Base-by-base conservation (phyloP, 2,329 filamentous ascomycete species). In the Penicillium sp. region DNA sequence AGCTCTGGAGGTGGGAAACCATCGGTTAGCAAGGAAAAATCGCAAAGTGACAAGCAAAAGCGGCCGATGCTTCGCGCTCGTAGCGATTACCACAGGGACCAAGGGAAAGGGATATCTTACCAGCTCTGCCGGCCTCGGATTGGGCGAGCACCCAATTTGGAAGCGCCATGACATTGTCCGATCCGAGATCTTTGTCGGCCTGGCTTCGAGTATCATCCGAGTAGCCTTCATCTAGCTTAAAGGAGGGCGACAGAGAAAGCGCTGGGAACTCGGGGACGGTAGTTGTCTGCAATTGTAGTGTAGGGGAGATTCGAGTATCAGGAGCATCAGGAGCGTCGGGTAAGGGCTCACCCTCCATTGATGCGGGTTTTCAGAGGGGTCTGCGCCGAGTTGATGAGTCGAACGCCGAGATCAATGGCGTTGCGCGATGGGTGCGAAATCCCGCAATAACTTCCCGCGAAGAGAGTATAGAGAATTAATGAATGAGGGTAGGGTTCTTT, bases 141-240 rank as follows among this genome's bases (percentile, higher is more conserved):
- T 80, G 70, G 42, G 71, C 68, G 58, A 78, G 68, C 53, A 82
- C 68, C 75, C 76, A 81, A 54, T 75, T 73, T 19, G 78, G 77
- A 53, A 81, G 71, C 49, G 64, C 60, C 59, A 69, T 66, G 37
- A 67, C 68, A 54, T 71, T 68, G 48, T 72, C 68, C 47, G 63
- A 56, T 37, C 52, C 43, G 4, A 64, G 58, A 31, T 70, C 70
- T 55, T 68, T 68, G 43, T 72, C 72, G 43, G 66, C 58, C 54
- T 70, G 70, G 51, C 69, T 81, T 53, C 74, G 69, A 3, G 77
- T 79, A 43, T 90, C 87, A 66, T 93, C 87, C 6, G 87, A 90
- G 67, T 93, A 94, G 61, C 88, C 88, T 72, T 94, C 88, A 72
- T 94, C 88, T 51, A 88, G 78, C 66, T 83, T 75, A 57, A 79